A percentile compares a stretch with the other conserved stretches of the same genome.
Evolutionary conservation across 2,329 filamentous ascomycete species (phyloP).

Genomic region (Cladosporium cucumerinum): DNA sequence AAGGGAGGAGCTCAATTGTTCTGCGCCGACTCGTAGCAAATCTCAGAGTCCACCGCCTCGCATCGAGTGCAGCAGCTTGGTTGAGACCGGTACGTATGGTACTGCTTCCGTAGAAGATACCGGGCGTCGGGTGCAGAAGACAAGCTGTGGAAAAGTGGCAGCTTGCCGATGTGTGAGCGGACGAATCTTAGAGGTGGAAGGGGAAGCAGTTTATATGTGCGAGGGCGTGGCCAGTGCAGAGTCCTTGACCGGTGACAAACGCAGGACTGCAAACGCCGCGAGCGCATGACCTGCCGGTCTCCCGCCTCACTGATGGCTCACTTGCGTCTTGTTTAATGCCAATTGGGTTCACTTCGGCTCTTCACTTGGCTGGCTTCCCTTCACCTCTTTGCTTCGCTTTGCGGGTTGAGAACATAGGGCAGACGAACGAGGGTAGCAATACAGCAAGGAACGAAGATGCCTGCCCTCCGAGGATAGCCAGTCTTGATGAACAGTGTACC

Average conservation of each 20-base stretch:
- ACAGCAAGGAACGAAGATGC: background rate
- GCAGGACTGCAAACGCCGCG: background rate
- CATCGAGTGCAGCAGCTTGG: slow-evolving; percentile 2
- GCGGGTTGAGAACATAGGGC: background rate
- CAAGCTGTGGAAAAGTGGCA: background rate
- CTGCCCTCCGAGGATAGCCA: background rate
- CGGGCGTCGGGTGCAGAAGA: slow-evolving; percentile 15
- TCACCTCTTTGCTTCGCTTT: background rate
- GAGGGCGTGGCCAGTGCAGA: background rate
- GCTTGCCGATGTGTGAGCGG: background rate
- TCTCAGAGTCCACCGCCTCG: background rate
- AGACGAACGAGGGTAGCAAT: background rate
- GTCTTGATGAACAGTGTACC: too few relatives aligned
- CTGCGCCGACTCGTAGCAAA: background rate
- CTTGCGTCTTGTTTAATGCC: background rate
- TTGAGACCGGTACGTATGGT: background rate
- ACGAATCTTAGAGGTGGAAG: background rate
- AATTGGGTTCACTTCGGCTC: background rate
- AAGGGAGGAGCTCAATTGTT: background rate
- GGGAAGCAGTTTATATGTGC: background rate
- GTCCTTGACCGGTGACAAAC: background rate
- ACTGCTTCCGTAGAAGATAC: background rate
- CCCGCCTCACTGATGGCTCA: background rate
- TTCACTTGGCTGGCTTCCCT: background rate
- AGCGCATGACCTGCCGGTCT: background rate